Evolutionary conservation across 352 stramenopile species (phyloP), one percentile per base, ranked within the genome.

Genomic region (Pythium oligandrum): DNA sequence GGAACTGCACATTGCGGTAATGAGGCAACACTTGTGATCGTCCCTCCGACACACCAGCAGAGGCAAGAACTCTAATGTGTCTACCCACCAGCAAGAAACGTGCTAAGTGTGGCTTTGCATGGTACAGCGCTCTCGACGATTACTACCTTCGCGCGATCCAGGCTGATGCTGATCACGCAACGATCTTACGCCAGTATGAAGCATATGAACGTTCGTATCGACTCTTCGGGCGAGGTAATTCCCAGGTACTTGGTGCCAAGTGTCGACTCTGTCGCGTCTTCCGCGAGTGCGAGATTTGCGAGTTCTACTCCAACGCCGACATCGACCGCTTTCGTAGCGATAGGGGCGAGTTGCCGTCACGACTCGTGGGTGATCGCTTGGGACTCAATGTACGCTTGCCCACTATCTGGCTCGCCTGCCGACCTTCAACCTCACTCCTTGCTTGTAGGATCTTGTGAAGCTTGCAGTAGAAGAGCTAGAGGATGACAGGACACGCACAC

Each of bases 111-210:
- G 12, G 12, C 3, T 5, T 31, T 55, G 8, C 33, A 10, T 5
- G 43, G 11, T n/a, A 26, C 17, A 83, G 74, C 35, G 67, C 78
- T 7, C 47, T 89, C 35, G 77, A 89, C 47, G 79, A 90, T 44
- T 90, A 87, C 51, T 98, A 97, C 51, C 56, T 93, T 39, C 80
- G 88, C 7, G 90, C 91, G 4, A 78, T 97, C 37, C 84, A 95
- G 55, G 90, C 89, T 0, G 91, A 98, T 62, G 84, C 91, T 11
- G 78, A 88, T 53, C 96, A 94, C 53, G 89, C 90, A 6, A 89
- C 83, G 12, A 79, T 98, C 12, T 55, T 98, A 39, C 74, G 91
- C 5, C 84, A 98, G 63, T 96, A 93, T 46, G 73, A 91, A 36
- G 92, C 85, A 9, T 98, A 87, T 48, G 78, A 89, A 46, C 56